A percentile compares a stretch with the other conserved stretches of the same genome.
Conservation (phyloP, 108 stramenopile genomes). For the Chaetoceros tenuissimus region DNA sequence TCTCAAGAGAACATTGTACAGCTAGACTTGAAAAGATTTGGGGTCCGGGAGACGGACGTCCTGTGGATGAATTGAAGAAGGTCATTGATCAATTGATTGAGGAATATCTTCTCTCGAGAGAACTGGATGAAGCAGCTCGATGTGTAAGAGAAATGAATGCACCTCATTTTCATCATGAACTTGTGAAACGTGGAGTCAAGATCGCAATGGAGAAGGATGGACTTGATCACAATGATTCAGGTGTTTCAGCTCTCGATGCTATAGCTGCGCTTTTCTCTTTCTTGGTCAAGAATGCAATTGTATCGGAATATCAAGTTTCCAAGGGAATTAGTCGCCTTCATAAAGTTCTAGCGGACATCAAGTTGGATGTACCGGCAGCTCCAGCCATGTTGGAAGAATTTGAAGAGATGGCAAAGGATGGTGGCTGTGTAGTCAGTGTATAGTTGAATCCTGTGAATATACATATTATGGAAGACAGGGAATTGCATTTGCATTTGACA, state of each 20-base stretch:
- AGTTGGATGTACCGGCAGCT: constrained; percentile 70
- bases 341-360: constrained; percentile 51
- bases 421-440: constrained; percentile 4
- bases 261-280: constrained; percentile 73
- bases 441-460: not conserved
- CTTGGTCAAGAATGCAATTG: constrained; percentile 68
- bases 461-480: too few relatives aligned
- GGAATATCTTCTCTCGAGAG: constrained; percentile 86
- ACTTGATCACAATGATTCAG: constrained; percentile 21
- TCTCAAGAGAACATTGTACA: constrained; percentile 84
- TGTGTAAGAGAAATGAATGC: constrained; percentile 86
- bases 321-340: constrained; percentile 70
- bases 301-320: constrained; percentile 71
- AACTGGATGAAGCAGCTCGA: constrained; percentile 87
- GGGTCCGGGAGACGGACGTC: constrained; percentile 95
- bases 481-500: too few relatives aligned
- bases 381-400: constrained; percentile 56
- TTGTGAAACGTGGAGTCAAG: constrained; percentile 92
- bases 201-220: constrained; percentile 83
- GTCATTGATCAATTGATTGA: constrained; percentile 84
- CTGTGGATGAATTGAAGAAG: constrained; percentile 90
- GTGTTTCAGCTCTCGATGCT: constrained; percentile 50
- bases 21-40: constrained; percentile 89
- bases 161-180: constrained; percentile 91
- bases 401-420: constrained; percentile 51